phyloP scores from a whole-genome alignment of 2,329 filamentous ascomycete species.

The Fusarium xyrophilum region DNA sequence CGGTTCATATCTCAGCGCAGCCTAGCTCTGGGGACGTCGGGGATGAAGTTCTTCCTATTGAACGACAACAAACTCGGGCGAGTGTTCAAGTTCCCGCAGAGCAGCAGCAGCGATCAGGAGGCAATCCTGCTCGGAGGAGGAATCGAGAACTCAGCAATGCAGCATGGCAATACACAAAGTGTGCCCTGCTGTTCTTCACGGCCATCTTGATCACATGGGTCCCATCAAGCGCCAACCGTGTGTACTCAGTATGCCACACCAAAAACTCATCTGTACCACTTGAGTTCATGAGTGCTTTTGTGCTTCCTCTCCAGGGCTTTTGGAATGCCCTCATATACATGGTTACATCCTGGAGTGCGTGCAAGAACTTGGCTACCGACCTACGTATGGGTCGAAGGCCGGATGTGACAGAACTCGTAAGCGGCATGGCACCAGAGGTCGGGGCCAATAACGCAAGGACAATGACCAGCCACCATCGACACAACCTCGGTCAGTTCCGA shows the following conservation, averaged over 20 bases:
- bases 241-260: slow-evolving; percentile 71
- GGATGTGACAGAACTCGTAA: slow-evolving; percentile 47
- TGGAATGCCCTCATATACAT: slow-evolving; percentile 85
- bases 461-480: slow-evolving; percentile 24
- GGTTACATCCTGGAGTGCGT: slow-evolving; percentile 71
- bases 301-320: slow-evolving; percentile 81
- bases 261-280: slow-evolving; percentile 62
- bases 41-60: slow-evolving; percentile 42
- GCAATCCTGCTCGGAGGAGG: slow-evolving; percentile 45
- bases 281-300: slow-evolving; percentile 73
- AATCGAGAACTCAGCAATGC: slow-evolving; percentile 66
- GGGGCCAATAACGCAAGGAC: not conserved
- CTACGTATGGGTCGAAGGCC: slow-evolving; percentile 42
- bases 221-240: slow-evolving; percentile 77
- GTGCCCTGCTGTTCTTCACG: slow-evolving; percentile 73
- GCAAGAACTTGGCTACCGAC: slow-evolving; percentile 56
- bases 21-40: slow-evolving; percentile 25
- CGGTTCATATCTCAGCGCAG: slow-evolving; percentile 58
- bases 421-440: slow-evolving; percentile 33
- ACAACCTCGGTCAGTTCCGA: slow-evolving; percentile 44
- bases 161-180: slow-evolving; percentile 74
- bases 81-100: slow-evolving; percentile 17
- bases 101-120: slow-evolving; percentile 29
- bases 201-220: slow-evolving; percentile 78
- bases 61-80: slow-evolving; percentile 23